Percentiles rank a stretch among this genome's conserved stretches.
Evolutionary conservation across 139 green algal genomes (phyloP).

Genomic region (Medakamo hakoo): DNA sequence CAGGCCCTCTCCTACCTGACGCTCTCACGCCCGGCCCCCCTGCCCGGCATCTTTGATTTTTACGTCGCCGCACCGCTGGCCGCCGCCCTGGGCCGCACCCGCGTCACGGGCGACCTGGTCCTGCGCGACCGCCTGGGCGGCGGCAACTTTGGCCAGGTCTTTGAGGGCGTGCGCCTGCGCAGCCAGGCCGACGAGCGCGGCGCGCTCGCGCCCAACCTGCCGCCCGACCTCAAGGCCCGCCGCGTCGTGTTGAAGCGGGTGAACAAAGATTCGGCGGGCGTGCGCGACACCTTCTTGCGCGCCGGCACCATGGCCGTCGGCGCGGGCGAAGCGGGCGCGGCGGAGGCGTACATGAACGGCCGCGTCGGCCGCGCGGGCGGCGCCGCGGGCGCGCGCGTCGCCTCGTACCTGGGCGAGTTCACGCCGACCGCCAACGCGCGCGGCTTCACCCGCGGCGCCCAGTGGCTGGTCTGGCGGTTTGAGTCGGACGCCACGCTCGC

Average conservation of each 20-base stretch:
- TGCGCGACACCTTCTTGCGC: slow-evolving; percentile 56
- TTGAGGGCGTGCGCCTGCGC: slow-evolving; percentile 19
- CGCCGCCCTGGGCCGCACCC: slow-evolving; percentile 22
- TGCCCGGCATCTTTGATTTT: slow-evolving; percentile 51
- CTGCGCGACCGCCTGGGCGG: slow-evolving; percentile 49
- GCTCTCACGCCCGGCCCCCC: not conserved
- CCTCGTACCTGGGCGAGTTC: slow-evolving; percentile 29
- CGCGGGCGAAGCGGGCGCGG: slow-evolving; percentile 50
- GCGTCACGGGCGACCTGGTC: slow-evolving; percentile 25
- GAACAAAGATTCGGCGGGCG: slow-evolving; percentile 51
- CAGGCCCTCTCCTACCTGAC: not conserved
- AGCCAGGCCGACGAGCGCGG: slow-evolving; percentile 15
- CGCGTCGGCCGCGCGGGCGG: slow-evolving; percentile 24
- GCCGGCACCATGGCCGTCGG: slow-evolving; percentile 66
- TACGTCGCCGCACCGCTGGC: slow-evolving; percentile 44
- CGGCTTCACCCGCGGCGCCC: slow-evolving; percentile 39
- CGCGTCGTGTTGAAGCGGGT: slow-evolving; percentile 78
- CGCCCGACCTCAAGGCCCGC: slow-evolving; percentile 59
- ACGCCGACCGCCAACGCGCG: slow-evolving; percentile 23
- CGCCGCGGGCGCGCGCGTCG: slow-evolving; percentile 7
- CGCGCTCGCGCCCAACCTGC: slow-evolving; percentile 27
- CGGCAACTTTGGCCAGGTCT: slow-evolving; percentile 81
- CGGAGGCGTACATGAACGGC: slow-evolving; percentile 72
- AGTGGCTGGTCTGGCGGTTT: slow-evolving; percentile 56
- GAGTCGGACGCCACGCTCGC: slow-evolving; percentile 72